phyloP scores from a whole-genome alignment of 2,329 filamentous ascomycete genomes.

The Fusarium sp. region DNA sequence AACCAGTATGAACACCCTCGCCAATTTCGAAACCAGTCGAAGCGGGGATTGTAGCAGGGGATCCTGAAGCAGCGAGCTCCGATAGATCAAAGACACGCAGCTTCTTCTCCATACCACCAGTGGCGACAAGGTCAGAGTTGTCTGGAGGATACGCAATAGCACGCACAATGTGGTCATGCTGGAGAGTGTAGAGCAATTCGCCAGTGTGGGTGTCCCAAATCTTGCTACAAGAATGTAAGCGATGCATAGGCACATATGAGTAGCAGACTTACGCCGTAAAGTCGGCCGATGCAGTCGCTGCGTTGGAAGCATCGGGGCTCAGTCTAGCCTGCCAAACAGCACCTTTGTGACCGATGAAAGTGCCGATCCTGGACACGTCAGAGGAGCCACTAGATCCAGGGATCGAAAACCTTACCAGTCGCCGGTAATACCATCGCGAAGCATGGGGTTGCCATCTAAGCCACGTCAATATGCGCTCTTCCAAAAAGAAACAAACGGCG shows the following conservation, averaged over 20 bases:
- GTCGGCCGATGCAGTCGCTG: conserved; percentile 94
- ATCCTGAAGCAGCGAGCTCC: conserved; percentile 64
- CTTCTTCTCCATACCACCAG: conserved; percentile 96
- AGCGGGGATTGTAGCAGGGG: conserved; percentile 66
- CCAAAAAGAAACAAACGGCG: conserved; percentile 36
- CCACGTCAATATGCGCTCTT: conserved; percentile 43
- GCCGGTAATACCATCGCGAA: conserved; percentile 94
- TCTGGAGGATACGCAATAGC: conserved; percentile 91
- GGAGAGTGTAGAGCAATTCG: conserved; percentile 87
- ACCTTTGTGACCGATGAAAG: conserved; percentile 97
- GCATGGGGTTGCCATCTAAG: conserved; percentile 96
- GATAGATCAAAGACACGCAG: conserved; percentile 92
- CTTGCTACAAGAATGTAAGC: conserved; percentile 73
- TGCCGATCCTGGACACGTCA: conserved; percentile 82
- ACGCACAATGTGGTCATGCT: conserved; percentile 96
- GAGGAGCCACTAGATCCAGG: conserved; percentile 6
- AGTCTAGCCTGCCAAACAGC: conserved; percentile 97
- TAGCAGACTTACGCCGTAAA: conserved; percentile 83
- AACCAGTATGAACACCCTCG: conserved; percentile 83
- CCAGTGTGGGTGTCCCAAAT: conserved; percentile 98
- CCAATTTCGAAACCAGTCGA: conserved; percentile 88
- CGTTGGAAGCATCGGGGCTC: conserved; percentile 87
- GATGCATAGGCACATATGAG: neutral
- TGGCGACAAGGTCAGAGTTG: conserved; percentile 87
- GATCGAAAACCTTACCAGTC: conserved; percentile 76